phyloP scores from a whole-genome alignment of 2,329 filamentous ascomycete genomes.

The Aspergillus sp. region DNA sequence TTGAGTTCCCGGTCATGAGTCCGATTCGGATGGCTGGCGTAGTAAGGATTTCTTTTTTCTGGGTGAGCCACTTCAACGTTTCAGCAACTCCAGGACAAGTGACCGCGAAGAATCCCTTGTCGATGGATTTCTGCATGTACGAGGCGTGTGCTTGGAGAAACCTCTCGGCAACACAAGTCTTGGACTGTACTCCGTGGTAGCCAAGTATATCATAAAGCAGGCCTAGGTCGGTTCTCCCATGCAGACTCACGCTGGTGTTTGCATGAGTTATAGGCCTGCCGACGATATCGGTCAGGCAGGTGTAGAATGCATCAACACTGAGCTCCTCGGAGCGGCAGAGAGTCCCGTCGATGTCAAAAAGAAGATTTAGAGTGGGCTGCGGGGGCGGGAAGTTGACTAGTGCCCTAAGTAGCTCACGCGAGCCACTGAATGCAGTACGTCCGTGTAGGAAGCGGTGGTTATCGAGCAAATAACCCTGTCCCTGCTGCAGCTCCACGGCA shows the following conservation, averaged over 20 bases:
- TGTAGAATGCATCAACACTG: constrained; percentile 16
- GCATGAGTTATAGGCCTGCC: constrained; percentile 13
- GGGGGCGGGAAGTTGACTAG: constrained; percentile 7
- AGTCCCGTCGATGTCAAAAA: constrained; percentile 17
- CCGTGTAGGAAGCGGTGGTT: constrained; percentile 16
- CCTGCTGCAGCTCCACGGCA: constrained; percentile 5
- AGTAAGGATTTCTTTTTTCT: neutral
- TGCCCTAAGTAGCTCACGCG: constrained; percentile 12
- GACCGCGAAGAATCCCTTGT: constrained; percentile 6
- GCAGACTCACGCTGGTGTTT: constrained; percentile 14
- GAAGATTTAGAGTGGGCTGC: neutral
- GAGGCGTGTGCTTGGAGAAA: constrained; percentile 10
- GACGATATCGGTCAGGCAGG: constrained; percentile 12
- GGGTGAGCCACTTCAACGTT: constrained; percentile 6
- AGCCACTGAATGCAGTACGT: constrained; percentile 10
- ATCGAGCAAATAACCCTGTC: constrained; percentile 14
- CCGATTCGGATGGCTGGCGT: constrained; percentile 5
- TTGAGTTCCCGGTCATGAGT: constrained; percentile 15
- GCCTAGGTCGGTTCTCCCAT: constrained; percentile 15
- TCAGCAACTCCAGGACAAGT: constrained; percentile 9
- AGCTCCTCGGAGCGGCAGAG: constrained; percentile 16
- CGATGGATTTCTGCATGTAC: constrained; percentile 12
- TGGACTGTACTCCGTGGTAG: constrained; percentile 6
- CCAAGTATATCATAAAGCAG: constrained; percentile 13
- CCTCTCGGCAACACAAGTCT: neutral